Percentiles rank a stretch among this genome's conserved stretches.
These are phyloP conservation scores for Combretum micranthum DNA, from an alignment of 345 rosid species.

Conservation along the genomic window DNA sequence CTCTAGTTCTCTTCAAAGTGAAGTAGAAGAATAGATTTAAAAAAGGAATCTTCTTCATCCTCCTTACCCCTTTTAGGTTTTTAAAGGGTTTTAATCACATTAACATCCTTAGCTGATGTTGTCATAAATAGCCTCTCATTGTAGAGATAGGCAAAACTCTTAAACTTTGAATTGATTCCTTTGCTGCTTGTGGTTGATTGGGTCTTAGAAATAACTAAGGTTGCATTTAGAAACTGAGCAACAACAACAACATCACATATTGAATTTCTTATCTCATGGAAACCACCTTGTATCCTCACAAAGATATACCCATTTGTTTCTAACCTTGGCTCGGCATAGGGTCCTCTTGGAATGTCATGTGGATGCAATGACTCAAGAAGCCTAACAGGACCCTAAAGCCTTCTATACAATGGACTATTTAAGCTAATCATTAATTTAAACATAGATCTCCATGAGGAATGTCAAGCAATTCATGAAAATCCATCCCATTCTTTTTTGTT, in stretches of 20 bases:
- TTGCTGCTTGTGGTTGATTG: constrained; percentile 98
- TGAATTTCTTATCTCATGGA: constrained; percentile 94
- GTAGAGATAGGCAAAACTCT: constrained; percentile 95
- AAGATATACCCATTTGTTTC: constrained; percentile 69
- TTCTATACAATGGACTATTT: constrained; percentile 61
- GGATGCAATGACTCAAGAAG: constrained; percentile 70
- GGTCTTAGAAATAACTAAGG: constrained; percentile 87
- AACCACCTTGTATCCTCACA: constrained; percentile 96
- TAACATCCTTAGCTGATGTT: constrained; percentile 62
- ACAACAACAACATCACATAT: constrained; percentile 77
- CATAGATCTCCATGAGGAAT: no score
- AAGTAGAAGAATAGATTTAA: constrained; percentile 69
- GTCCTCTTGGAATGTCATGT: constrained; percentile 75
- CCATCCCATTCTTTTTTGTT: no score
- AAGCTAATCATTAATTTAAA: no score
- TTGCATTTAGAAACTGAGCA: constrained; percentile 85
- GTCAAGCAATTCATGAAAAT: no score
- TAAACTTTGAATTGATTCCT: constrained; percentile 93
- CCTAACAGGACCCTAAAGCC: constrained; percentile 84
- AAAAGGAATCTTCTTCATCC: constrained; percentile 80
- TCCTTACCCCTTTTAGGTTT: constrained; percentile 79
- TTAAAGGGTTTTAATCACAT: constrained; percentile 87
- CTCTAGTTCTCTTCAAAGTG: constrained; percentile 87
- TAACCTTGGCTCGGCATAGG: constrained; percentile 55
- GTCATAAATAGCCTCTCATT: constrained; percentile 81